These are phyloP conservation scores for Lentinula sp. DNA, from an alignment of 768 basidiomycete species.

Conservation along the genomic window DNA sequence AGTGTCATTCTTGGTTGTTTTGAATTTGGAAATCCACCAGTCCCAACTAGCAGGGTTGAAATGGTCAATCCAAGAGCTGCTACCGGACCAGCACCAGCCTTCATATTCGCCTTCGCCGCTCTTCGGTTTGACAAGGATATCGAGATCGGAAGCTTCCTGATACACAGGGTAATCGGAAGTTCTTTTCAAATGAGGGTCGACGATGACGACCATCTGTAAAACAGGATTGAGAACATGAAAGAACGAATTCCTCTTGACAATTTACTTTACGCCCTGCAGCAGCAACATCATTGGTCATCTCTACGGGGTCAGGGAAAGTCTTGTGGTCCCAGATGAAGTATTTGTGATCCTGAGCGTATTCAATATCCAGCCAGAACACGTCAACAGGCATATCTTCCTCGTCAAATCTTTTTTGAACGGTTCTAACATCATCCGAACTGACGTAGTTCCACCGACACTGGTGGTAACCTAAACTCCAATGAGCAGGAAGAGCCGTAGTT, in stretches of 20 bases:
- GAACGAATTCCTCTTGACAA: background rate
- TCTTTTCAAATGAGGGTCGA: constrained; percentile 96
- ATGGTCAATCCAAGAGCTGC: constrained; percentile 95
- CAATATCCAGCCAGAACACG: constrained; percentile 97
- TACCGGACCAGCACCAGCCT: constrained; percentile 99
- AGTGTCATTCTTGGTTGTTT: constrained; percentile 42
- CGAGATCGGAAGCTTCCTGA: constrained; percentile 76
- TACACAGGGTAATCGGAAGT: constrained; percentile 75
- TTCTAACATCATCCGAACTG: constrained; percentile 79
- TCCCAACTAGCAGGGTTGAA: constrained; percentile 88
- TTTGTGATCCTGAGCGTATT: constrained; percentile 89
- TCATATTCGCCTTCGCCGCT: constrained; percentile 84
- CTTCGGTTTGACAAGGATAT: constrained; percentile 74
- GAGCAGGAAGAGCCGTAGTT: constrained; percentile 78
- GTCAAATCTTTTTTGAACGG: constrained; percentile 84
- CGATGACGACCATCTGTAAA: constrained; percentile 89
- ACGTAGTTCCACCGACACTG: constrained; percentile 99
- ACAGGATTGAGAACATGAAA: constrained; percentile 2
- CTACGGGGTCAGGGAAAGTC: constrained; percentile 89
- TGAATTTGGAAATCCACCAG: constrained; percentile 89
- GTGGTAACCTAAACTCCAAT: constrained; percentile 92
- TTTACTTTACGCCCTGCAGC: constrained; percentile 77
- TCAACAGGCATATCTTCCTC: constrained; percentile 94
- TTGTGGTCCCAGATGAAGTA: constrained; percentile 97
- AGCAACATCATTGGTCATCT: constrained; percentile 89